phyloP scores from a whole-genome alignment of 2,329 filamentous ascomycete genomes.

The Verticillium longisporum region DNA sequence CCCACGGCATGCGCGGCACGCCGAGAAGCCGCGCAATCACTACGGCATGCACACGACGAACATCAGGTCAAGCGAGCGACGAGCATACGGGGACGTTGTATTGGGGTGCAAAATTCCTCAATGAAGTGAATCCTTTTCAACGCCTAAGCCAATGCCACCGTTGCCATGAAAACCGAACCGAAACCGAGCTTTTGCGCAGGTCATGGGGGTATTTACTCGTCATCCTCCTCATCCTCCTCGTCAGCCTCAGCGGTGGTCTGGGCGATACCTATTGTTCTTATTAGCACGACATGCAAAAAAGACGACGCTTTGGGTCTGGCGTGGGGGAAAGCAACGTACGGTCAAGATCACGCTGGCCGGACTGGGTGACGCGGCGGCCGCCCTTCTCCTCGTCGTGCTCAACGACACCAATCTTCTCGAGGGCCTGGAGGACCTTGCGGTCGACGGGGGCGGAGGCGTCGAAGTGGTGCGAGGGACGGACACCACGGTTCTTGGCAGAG shows the following conservation, averaged over 20 bases:
- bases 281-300: neutral
- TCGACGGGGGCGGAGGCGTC: slow-evolving; percentile 93
- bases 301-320: too few species aligned
- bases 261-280: slow-evolving; percentile 58
- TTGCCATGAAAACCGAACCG: slow-evolving; percentile 2
- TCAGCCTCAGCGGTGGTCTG: slow-evolving; percentile 72
- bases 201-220: slow-evolving; percentile 46
- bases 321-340: slow-evolving; percentile 37
- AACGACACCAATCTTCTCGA: slow-evolving; percentile 98
- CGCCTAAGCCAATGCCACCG: slow-evolving; percentile 6
- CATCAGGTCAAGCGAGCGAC: neutral
- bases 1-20: too few species aligned
- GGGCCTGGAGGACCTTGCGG: slow-evolving; percentile 93
- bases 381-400: slow-evolving; percentile 98
- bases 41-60: neutral
- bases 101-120: slow-evolving; percentile 2
- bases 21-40: neutral
- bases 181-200: neutral
- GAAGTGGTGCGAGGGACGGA: slow-evolving; percentile 87
- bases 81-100: slow-evolving; percentile 4
- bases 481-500: slow-evolving; percentile 93
- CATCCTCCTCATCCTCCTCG: slow-evolving; percentile 58
- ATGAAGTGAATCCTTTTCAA: slow-evolving; percentile 6
- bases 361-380: slow-evolving; percentile 95
- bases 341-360: slow-evolving; percentile 98